Conservation (phyloP, 495 filamentous ascomycete genomes). For the Talaromyces proteolyticus region DNA sequence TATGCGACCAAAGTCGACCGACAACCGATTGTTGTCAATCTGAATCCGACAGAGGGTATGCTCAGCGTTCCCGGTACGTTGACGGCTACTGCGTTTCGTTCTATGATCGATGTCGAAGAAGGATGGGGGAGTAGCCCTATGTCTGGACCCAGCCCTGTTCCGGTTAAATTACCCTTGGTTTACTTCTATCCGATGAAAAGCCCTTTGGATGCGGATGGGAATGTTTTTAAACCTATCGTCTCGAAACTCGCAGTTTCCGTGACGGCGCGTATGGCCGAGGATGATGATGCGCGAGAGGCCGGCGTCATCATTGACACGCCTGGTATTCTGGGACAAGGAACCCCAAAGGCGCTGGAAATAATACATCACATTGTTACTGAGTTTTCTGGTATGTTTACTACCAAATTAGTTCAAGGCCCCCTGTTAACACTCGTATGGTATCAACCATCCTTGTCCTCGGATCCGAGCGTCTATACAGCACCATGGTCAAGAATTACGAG, state of each 20-base stretch:
- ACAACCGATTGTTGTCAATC: slow-evolving; percentile 78
- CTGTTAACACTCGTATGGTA: too few species aligned
- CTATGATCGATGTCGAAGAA: slow-evolving; percentile 82
- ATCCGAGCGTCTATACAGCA: slow-evolving; percentile 73
- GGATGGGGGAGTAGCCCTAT: slow-evolving; percentile 90
- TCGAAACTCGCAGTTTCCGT: slow-evolving; percentile 76
- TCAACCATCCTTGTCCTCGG: slow-evolving; percentile 79
- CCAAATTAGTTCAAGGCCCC: too few species aligned
- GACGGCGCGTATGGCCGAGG: slow-evolving; percentile 72
- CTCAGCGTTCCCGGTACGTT: slow-evolving; percentile 79
- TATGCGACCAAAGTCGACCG: slow-evolving; percentile 73
- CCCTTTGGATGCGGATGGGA: slow-evolving; percentile 64
- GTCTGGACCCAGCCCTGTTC: slow-evolving; percentile 78
- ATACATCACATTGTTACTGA: slow-evolving; percentile 82
- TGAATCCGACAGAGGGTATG: slow-evolving; percentile 82
- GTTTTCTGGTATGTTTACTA: slow-evolving; percentile 68
- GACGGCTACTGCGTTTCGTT: slow-evolving; percentile 74
- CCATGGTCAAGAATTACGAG: slow-evolving; percentile 68
- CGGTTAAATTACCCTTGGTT: slow-evolving; percentile 88
- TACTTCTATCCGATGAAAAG: slow-evolving; percentile 78
- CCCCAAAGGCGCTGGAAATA: slow-evolving; percentile 59
- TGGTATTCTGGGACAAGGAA: slow-evolving; percentile 56
- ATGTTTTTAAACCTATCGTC: slow-evolving; percentile 65
- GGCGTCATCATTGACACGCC: slow-evolving; percentile 88
- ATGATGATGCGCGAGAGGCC: slow-evolving; percentile 58